These are phyloP conservation scores for Auricularia sp. DNA, from an alignment of 768 basidiomycete species.

Conservation along the genomic window DNA sequence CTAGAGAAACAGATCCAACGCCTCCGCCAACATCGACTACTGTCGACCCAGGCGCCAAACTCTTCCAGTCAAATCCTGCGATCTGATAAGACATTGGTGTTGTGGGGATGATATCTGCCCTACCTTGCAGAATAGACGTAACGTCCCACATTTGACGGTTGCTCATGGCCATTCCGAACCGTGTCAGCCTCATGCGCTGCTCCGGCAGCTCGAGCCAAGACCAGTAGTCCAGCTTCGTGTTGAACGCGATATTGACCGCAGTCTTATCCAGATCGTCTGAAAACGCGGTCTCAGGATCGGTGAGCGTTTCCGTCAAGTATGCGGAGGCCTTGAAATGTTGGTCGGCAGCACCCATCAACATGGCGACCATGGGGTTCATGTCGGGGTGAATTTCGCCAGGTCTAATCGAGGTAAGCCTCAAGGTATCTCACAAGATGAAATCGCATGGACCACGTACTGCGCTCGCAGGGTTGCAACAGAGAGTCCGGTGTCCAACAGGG, in stretches of 20 bases:
- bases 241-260: slow-evolving; percentile 19
- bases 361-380: slow-evolving; percentile 14
- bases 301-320: slow-evolving; percentile 16
- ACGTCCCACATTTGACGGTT: slow-evolving; percentile 1
- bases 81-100: not conserved
- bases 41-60: slow-evolving; percentile 8
- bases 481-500: slow-evolving; percentile 14
- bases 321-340: slow-evolving; percentile 15
- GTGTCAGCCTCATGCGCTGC: slow-evolving; percentile 16
- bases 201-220: slow-evolving; percentile 19
- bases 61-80: slow-evolving; percentile 1
- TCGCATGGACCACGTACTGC: not conserved
- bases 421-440: too few relatives aligned
- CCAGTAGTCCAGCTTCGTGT: slow-evolving; percentile 19
- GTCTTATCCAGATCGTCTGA: slow-evolving; percentile 19
- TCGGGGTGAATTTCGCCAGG: slow-evolving; percentile 14
- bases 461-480: not conserved
- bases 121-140: not conserved
- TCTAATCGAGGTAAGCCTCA: not conserved
- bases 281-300: slow-evolving; percentile 9
- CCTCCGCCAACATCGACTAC: slow-evolving; percentile 19
- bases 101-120: not conserved
- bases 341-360: slow-evolving; percentile 15
- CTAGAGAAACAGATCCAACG: slow-evolving; percentile 10
- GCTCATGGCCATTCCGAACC: slow-evolving; percentile 26